Conservation (phyloP, 73 alveolate species). For the Symbiodinium pilosum region DNA sequence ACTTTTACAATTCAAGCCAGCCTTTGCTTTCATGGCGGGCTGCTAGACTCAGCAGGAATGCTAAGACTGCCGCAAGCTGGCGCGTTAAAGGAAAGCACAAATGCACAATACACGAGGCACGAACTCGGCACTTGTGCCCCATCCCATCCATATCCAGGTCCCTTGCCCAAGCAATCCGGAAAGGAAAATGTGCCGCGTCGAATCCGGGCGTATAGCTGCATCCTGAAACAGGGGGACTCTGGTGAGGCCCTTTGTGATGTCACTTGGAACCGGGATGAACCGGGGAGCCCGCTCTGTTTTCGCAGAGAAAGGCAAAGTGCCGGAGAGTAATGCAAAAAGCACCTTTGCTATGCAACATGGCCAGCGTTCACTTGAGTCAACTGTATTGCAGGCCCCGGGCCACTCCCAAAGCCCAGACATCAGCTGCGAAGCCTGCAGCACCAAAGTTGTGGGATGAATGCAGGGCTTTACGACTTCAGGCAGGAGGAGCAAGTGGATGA, state of each 20-base stretch:
- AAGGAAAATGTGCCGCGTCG: conserved; percentile 74
- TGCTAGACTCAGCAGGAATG: no score
- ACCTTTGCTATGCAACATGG: conserved; percentile 21
- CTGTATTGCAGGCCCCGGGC: not conserved
- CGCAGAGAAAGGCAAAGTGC: conserved; percentile 81
- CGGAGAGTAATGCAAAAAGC: conserved; percentile 71
- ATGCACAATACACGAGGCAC: no score
- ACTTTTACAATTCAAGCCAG: no score
- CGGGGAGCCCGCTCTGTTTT: conserved; percentile 43
- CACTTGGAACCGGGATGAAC: not conserved
- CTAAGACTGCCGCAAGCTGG: no score
- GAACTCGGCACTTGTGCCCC: conserved; percentile 42
- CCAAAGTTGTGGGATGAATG: no score
- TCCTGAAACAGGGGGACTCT: not conserved
- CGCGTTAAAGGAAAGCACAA: no score
- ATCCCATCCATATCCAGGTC: not conserved
- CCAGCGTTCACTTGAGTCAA: not conserved
- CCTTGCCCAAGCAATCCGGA: conserved; percentile 51
- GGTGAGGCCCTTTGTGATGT: not conserved
- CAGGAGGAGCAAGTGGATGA: no score
- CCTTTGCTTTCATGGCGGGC: no score
- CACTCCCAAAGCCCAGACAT: conserved; percentile 87
- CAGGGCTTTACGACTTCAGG: no score
- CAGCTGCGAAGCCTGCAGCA: conserved; percentile 88
- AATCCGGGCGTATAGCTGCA: conserved; percentile 84